These are phyloP conservation scores for Vigna unguiculata DNA, from an alignment of 306 rosid species.

Conservation along the genomic window DNA sequence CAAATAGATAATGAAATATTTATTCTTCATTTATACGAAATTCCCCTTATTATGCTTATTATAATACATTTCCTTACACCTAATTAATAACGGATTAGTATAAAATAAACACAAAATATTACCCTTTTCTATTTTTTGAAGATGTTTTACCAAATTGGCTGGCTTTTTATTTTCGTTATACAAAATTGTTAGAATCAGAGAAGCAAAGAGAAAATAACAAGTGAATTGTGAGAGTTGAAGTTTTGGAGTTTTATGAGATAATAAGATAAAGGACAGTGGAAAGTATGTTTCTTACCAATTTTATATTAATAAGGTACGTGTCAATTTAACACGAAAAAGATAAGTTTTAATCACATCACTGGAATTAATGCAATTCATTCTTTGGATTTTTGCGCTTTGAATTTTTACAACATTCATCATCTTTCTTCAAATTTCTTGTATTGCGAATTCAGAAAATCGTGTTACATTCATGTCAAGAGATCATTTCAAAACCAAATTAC, in stretches of 20 bases:
- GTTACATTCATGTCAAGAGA: background rate
- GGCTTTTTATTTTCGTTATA: background rate
- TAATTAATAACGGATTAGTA: too few relatives aligned
- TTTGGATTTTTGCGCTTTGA: slow-evolving; percentile 43
- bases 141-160: background rate
- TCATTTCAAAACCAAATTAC: background rate
- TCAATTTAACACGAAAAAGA: slow-evolving; percentile 39
- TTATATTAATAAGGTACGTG: background rate
- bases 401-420: slow-evolving; percentile 1
- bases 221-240: background rate
- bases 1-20: too few relatives aligned
- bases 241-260: slow-evolving; percentile 44
- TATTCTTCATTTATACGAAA: too few relatives aligned
- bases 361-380: slow-evolving; percentile 35
- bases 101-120: too few relatives aligned
- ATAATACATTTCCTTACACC: too few relatives aligned
- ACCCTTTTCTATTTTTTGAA: background rate
- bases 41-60: too few relatives aligned
- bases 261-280: slow-evolving; percentile 36
- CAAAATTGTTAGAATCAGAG: slow-evolving; percentile 2
- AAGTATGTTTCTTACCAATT: slow-evolving; percentile 9
- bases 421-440: background rate
- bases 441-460: background rate
- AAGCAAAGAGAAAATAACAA: background rate
- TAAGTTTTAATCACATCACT: slow-evolving; percentile 57